Conservation (phyloP, 148 eudicot genomes). For the Talinum fruticosum region DNA sequence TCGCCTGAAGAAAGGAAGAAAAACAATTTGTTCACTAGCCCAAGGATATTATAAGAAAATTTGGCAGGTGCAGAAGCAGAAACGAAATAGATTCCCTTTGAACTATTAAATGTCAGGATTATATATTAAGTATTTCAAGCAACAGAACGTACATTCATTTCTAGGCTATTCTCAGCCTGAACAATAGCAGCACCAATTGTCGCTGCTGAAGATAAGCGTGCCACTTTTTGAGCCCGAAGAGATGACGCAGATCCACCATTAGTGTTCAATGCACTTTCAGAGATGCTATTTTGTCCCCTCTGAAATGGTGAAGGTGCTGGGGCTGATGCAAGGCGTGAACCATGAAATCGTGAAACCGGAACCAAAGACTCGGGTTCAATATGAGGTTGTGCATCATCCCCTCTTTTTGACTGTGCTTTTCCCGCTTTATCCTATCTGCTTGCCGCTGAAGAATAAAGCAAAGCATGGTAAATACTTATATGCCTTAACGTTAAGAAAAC, state of each 20-base stretch:
- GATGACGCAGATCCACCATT: slow-evolving; percentile 18
- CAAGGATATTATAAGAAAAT: neutral
- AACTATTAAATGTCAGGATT: slow-evolving; percentile 5
- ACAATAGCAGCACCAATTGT: slow-evolving; percentile 91
- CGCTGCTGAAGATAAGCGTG: slow-evolving; percentile 58
- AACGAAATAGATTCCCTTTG: slow-evolving; percentile 3
- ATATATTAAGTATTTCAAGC: slow-evolving; percentile 25
- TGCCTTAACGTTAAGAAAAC: neutral
- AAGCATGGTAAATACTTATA: neutral
- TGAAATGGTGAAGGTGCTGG: slow-evolving; percentile 78
- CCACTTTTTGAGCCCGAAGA: slow-evolving; percentile 49
- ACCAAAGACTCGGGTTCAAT: slow-evolving; percentile 68
- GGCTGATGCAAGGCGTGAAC: slow-evolving; percentile 96
- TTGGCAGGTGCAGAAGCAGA: slow-evolving; percentile 2
- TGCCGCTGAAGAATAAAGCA: slow-evolving; percentile 53
- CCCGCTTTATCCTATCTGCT: slow-evolving; percentile 78
- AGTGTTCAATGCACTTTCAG: slow-evolving; percentile 17
- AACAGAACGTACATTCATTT: slow-evolving; percentile 57
- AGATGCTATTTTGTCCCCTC: slow-evolving; percentile 27
- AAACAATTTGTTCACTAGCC: neutral
- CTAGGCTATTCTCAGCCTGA: slow-evolving; percentile 75
- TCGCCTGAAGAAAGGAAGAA: slow-evolving; percentile 35
- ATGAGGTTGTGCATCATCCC: slow-evolving; percentile 79
- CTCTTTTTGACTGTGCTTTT: slow-evolving; percentile 65
- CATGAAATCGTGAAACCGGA: slow-evolving; percentile 80